Base-by-base conservation (phyloP, 1,284 basidiomycete genomes). In the Marasmius oreades region DNA sequence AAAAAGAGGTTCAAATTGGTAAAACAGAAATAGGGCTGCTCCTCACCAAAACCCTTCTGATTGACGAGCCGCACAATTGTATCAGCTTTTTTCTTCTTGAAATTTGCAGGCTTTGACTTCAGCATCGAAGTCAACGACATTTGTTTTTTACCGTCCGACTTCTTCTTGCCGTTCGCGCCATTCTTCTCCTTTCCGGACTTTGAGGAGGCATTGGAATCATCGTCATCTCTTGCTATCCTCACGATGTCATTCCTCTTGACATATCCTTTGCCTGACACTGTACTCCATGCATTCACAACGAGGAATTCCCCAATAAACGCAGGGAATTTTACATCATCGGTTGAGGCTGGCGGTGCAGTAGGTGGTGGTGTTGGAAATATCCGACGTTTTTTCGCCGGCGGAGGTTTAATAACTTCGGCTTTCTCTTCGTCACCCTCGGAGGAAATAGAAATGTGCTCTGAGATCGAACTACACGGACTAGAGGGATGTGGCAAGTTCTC, bases 281-380 rank as follows among this genome's bases (percentile, higher is more conserved):
- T 92, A 60, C 86, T 88, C 87, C 88, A 92, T 8, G 88, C 89
- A 62, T 88, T 86, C n/a, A 79, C 77, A n/a, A 91, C 77, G 10
- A 90, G 61, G 56, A 90, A 76, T 45, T 85, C 84, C 11, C 89
- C 89, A 20, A 92, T 66, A 63, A 88, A 91, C 26, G 66, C 68
- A 0, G 75, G 71, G 20, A 58, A 58, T 47, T 73, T 71, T 3
- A 67, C 53, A 47, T 51, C 22, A 18, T 51, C 23, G 3, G 51
- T 56, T 31, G 59, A 55, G 24, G 52, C 34, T 20, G 56, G 46
- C 48, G 34, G 16, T 39, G 60, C 53, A 24, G 42, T 45, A 51
- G 53, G 56, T 10, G 56, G 59, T 8, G 52, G 51, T 16, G 67
- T 61, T 24, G 70, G 66, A 1, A 73, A 78, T 14, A 81, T 56